Conservation (phyloP, 768 basidiomycete genomes). For the Hortiboletus campestris region DNA sequence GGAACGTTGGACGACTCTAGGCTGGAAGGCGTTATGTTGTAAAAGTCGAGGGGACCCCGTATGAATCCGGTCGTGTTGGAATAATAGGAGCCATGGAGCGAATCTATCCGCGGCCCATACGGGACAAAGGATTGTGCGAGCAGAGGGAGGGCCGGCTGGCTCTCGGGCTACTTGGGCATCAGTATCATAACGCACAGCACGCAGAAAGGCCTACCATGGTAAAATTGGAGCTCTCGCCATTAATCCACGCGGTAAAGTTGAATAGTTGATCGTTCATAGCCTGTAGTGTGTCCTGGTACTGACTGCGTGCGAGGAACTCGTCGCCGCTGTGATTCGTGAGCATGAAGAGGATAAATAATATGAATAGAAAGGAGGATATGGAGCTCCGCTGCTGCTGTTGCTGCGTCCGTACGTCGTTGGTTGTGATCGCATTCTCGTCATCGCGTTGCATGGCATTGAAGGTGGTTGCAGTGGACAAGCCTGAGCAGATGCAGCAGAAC, state of each 20-base stretch:
- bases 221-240: constrained; percentile 64
- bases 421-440: constrained; percentile 17
- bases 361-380: constrained; percentile 70
- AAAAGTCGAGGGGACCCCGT: constrained; percentile 56
- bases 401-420: constrained; percentile 11
- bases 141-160: constrained; percentile 41
- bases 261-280: constrained; percentile 56
- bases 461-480: neutral
- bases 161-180: constrained; percentile 42
- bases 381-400: constrained; percentile 54
- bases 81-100: constrained; percentile 57
- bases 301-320: constrained; percentile 59
- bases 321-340: constrained; percentile 74
- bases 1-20: constrained; percentile 36
- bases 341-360: constrained; percentile 74
- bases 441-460: constrained; percentile 31
- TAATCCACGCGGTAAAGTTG: constrained; percentile 78
- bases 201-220: constrained; percentile 48
- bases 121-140: constrained; percentile 51
- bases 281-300: constrained; percentile 64
- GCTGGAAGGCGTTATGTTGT: constrained; percentile 59
- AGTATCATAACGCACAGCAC: neutral
- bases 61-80: constrained; percentile 78
- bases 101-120: constrained; percentile 43
- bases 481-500: neutral